Percentiles rank a stretch among this genome's conserved stretches.
These are phyloP conservation scores for Saprolegnia diclina DNA, from an alignment of 352 stramenopile genomes.

Conservation along the genomic window DNA sequence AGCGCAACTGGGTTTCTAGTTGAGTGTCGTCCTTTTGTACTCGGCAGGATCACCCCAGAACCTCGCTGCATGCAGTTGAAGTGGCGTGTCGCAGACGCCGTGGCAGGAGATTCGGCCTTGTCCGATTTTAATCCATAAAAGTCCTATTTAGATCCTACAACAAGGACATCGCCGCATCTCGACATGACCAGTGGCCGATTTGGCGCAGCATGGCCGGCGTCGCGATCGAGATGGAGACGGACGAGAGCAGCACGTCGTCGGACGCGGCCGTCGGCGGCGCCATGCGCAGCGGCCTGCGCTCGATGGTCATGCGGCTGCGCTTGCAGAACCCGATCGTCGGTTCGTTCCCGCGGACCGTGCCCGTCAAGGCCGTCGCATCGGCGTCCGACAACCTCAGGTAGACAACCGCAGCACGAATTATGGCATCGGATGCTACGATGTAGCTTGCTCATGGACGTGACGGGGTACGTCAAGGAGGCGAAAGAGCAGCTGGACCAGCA, in stretches of 20 bases:
- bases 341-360: conserved; percentile 15
- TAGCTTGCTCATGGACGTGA: conserved; percentile 25
- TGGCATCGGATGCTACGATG: neutral
- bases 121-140: neutral
- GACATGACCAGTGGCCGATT: neutral
- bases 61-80: too few relatives aligned
- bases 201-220: too few relatives aligned
- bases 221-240: neutral
- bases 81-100: too few relatives aligned
- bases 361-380: conserved; percentile 15
- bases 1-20: too few relatives aligned
- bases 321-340: conserved; percentile 22
- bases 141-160: neutral
- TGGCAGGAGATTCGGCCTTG: too few relatives aligned
- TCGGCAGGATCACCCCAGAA: too few relatives aligned
- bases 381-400: conserved; percentile 25
- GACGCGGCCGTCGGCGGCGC: conserved; percentile 18
- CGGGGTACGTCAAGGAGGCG: conserved; percentile 23
- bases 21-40: too few relatives aligned
- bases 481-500: conserved; percentile 17
- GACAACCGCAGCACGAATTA: neutral
- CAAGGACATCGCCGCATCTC: neutral
- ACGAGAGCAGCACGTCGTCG: neutral
- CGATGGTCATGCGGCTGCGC: conserved; percentile 3
- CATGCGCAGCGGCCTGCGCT: conserved; percentile 16